Percentiles rank a stretch among this genome's conserved stretches.
phyloP scores from a whole-genome alignment of 176 grass and related monocot genomes.

The Avena atlantica region DNA sequence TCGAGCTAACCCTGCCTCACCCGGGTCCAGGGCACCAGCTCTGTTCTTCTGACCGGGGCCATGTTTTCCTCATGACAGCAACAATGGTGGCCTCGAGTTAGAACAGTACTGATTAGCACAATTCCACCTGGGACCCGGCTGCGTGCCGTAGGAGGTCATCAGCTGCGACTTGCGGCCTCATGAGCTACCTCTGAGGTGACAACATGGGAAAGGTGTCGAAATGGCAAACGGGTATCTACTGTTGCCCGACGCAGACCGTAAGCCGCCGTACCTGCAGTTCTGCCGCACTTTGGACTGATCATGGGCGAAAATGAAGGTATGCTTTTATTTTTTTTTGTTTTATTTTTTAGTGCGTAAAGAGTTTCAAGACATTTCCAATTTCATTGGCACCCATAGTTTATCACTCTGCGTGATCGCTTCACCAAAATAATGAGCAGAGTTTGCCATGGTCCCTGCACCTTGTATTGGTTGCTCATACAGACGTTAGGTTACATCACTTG shows the following conservation, averaged over 20 bases:
- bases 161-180: neutral
- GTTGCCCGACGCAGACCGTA: neutral
- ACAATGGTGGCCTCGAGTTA: constrained; percentile 33
- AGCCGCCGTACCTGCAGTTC: constrained; percentile 1
- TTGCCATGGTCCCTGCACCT: neutral
- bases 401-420: neutral
- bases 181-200: constrained; percentile 16
- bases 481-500: neutral
- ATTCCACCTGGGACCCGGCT: constrained; percentile 39
- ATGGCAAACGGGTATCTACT: neutral
- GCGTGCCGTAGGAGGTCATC: constrained; percentile 20
- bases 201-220: constrained; percentile 4
- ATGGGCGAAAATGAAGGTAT: neutral
- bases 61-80: constrained; percentile 8
- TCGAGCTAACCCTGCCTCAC: constrained; percentile 31
- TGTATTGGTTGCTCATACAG: neutral
- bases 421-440: neutral
- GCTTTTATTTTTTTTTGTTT: neutral
- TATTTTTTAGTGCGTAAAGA: neutral
- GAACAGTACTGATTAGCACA: constrained; percentile 32
- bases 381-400: neutral
- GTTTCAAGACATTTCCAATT: neutral
- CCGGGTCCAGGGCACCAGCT: constrained; percentile 30
- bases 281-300: neutral
- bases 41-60: constrained; percentile 17